A percentile compares a stretch with the other conserved stretches of the same genome.
phyloP scores from a whole-genome alignment of 139 green algal species.

The Tetraselmis chui region DNA sequence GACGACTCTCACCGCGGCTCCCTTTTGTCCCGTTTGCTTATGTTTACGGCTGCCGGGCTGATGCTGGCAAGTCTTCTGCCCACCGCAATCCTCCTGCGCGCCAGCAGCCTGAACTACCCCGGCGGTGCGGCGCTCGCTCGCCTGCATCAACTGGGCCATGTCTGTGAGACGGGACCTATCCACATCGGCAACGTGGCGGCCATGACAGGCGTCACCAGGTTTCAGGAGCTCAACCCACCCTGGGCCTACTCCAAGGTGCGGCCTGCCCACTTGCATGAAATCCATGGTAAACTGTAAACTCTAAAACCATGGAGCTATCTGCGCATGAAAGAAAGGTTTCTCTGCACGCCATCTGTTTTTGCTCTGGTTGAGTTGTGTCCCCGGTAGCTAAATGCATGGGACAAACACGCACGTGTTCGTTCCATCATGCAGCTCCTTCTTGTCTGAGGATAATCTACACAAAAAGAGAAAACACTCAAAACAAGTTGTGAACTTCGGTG shows the following conservation, averaged over 20 bases:
- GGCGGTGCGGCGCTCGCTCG: constrained; percentile 44
- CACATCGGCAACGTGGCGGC: constrained; percentile 59
- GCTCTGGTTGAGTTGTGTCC: constrained; percentile 6
- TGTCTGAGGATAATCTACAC: too few relatives aligned
- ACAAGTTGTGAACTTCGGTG: background rate
- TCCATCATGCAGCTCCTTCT: background rate
- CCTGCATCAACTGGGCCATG: constrained; percentile 30
- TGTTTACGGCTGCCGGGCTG: constrained; percentile 3
- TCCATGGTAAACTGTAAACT: background rate
- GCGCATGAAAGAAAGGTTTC: constrained; percentile 15
- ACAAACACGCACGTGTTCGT: constrained; percentile 7
- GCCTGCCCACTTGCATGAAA: background rate
- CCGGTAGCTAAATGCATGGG: constrained; percentile 12
- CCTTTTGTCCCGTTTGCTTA: background rate
- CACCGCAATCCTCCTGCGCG: constrained; percentile 1
- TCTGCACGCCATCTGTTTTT: constrained; percentile 6
- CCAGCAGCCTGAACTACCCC: constrained; percentile 53
- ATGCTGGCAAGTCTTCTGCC: constrained; percentile 11
- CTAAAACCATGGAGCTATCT: background rate
- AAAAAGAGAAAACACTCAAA: too few relatives aligned
- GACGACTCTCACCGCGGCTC: background rate
- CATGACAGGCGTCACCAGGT: constrained; percentile 70
- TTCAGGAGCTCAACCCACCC: constrained; percentile 31
- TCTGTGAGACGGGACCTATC: constrained; percentile 17
- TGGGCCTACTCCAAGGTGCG: constrained; percentile 55